phyloP scores from a whole-genome alignment of 352 stramenopile genomes.

The Globisporangium cederbergense region DNA sequence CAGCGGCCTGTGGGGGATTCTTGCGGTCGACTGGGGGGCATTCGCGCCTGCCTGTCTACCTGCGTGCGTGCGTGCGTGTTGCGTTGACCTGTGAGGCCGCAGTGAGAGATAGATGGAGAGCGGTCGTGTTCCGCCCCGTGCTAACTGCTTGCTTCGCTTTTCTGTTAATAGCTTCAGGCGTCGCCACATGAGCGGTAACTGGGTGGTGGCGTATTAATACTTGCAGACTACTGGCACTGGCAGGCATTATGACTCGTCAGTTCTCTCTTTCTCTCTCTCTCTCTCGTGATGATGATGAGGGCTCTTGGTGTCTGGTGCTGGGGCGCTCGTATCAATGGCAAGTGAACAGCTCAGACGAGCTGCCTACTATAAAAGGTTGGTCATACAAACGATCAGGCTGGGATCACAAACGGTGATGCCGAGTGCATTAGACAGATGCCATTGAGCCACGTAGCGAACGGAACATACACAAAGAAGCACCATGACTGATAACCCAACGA shows the following conservation, averaged over 20 bases:
- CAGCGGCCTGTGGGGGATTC: neutral
- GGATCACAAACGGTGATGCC: no score
- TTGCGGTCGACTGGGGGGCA: neutral
- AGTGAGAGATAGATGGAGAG: neutral
- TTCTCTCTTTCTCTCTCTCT: neutral
- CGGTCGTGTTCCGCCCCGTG: neutral
- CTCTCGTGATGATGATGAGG: neutral
- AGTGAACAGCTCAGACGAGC: neutral
- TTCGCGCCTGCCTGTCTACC: neutral
- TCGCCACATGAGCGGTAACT: no score
- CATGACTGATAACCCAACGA: constrained; percentile 9
- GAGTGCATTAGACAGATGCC: neutral
- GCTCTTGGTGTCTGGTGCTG: neutral
- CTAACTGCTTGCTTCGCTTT: constrained; percentile 2
- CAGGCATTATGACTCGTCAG: neutral
- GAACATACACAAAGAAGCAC: neutral
- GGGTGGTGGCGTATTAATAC: neutral
- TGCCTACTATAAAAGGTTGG: neutral
- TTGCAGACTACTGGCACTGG: neutral
- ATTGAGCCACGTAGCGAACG: neutral
- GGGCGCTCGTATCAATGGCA: neutral
- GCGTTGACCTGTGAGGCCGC: neutral
- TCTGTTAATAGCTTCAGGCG: neutral
- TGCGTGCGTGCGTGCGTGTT: no score
- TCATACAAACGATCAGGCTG: neutral